These are phyloP conservation scores for Camillea tinctor DNA, from an alignment of 2,329 filamentous ascomycete species.

Conservation along the genomic window DNA sequence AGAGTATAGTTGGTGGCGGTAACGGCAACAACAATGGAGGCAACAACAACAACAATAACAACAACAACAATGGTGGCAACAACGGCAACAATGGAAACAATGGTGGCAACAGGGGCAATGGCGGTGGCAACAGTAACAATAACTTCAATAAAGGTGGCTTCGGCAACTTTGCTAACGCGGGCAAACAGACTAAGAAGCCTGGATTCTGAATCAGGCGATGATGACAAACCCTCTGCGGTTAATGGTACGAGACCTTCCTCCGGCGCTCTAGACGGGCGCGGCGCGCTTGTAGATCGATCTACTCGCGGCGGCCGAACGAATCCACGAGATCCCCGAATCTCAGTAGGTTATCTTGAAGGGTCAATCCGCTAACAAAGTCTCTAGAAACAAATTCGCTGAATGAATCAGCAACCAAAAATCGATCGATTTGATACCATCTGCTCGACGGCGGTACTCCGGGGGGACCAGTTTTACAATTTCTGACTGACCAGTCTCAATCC, in stretches of 20 bases:
- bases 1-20: slow-evolving; percentile 11
- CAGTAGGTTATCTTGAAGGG: neutral
- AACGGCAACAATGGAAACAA: slow-evolving; percentile 20
- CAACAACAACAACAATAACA: slow-evolving; percentile 21
- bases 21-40: slow-evolving; percentile 23
- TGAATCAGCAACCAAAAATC: slow-evolving; percentile 9
- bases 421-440: slow-evolving; percentile 62
- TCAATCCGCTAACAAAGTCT: neutral
- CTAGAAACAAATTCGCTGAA: neutral
- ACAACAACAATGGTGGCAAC: slow-evolving; percentile 19
- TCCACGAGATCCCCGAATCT: neutral
- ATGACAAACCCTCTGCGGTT: neutral
- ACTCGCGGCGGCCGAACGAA: neutral
- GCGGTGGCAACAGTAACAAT: neutral
- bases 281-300: neutral
- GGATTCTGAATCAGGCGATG: neutral
- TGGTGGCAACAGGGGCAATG: slow-evolving; percentile 4
- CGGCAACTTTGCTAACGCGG: neutral
- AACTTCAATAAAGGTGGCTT: neutral
- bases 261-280: neutral
- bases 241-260: neutral
- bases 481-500: slow-evolving; percentile 55
- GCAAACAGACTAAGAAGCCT: neutral
- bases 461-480: slow-evolving; percentile 39
- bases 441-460: slow-evolving; percentile 54